A percentile compares a stretch with the other conserved stretches of the same genome.
Evolutionary conservation across 2,329 filamentous ascomycete species (phyloP).

Genomic region (Aspergillus brunneoviolaceus): DNA sequence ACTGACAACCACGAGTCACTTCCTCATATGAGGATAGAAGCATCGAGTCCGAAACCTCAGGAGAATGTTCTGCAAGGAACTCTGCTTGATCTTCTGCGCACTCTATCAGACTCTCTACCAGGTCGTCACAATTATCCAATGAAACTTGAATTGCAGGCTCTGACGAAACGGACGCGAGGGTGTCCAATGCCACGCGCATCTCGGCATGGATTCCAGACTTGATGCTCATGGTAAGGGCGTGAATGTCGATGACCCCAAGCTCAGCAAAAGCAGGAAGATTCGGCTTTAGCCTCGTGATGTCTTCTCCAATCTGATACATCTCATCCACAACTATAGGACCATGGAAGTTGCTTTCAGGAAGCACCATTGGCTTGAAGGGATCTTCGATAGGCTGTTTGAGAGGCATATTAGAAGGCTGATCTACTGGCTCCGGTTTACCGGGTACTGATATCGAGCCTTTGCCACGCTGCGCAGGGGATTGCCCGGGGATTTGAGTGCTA

Average conservation of each 20-base stretch:
- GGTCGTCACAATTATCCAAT: slow-evolving; percentile 76
- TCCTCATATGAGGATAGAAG: slow-evolving; percentile 85
- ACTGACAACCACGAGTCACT: slow-evolving; percentile 72
- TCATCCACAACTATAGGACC: slow-evolving; percentile 72
- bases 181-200: slow-evolving; percentile 85
- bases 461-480: slow-evolving; percentile 29
- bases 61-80: slow-evolving; percentile 76
- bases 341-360: slow-evolving; percentile 56
- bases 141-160: slow-evolving; percentile 64
- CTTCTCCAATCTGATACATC: slow-evolving; percentile 62
- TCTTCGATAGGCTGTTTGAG: slow-evolving; percentile 43
- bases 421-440: slow-evolving; percentile 32
- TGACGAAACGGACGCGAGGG: slow-evolving; percentile 69
- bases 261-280: slow-evolving; percentile 73
- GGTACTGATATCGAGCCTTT: slow-evolving; percentile 28
- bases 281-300: slow-evolving; percentile 68
- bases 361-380: slow-evolving; percentile 48
- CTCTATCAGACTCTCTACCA: slow-evolving; percentile 84
- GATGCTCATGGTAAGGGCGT: slow-evolving; percentile 82
- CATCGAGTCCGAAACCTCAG: slow-evolving; percentile 83
- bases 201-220: slow-evolving; percentile 88
- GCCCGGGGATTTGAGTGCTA: slow-evolving; percentile 28
- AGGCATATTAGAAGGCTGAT: slow-evolving; percentile 34
- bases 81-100: slow-evolving; percentile 89
- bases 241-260: slow-evolving; percentile 84